Base-by-base conservation (phyloP, 1,284 basidiomycete species). In the Papiliotrema fonsecae region DNA sequence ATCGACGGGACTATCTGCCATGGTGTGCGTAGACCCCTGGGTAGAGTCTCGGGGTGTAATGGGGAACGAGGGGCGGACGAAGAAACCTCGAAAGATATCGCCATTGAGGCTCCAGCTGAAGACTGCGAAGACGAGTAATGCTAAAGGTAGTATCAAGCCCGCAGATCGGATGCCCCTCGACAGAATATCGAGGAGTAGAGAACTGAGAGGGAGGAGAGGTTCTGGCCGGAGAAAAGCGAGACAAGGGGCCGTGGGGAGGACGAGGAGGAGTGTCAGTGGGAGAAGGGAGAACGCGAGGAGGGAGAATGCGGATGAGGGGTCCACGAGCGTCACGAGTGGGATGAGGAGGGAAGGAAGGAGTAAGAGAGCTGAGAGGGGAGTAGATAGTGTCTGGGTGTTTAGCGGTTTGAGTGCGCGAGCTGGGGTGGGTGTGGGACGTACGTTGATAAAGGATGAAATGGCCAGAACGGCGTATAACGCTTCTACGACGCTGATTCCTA, bases 51-150 rank as follows among this genome's bases (percentile, higher is more conserved):
- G 21, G 27, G 35, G 30, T n/a, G n/a, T n/a, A n/a, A n/a, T n/a
- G 4, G 37, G 13, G 22, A 22, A 40, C 10, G 25, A 18, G 14
- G 49, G 40, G 14, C 41, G 3, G 21, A n/a, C 2, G 36, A 40
- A 34, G 47, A 62, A 57, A 1, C 52, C 60, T 25, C 61, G 37
- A 30, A 57, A 56, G 27, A 63, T 55, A 37, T 62, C 62, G n/a
- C 62, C 61, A 47, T 61, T 59, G 52, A 62, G 52, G 2, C 52
- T 50, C 52, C 54, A 56, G 10, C 50, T 49, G 50, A 64, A 61
- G 1, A 57, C 27, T 7, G 36, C 43, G 39, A 61, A 56, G 18
- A 58, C 32, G 28, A 58, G 28, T 11, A 49, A 30, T 5, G 40
- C 21, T 25, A 49, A 43, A 30, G 46, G 53, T 10, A 47, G 25